Conservation (phyloP, 2,329 filamentous ascomycete species). For the Cladorrhinum sp. region DNA sequence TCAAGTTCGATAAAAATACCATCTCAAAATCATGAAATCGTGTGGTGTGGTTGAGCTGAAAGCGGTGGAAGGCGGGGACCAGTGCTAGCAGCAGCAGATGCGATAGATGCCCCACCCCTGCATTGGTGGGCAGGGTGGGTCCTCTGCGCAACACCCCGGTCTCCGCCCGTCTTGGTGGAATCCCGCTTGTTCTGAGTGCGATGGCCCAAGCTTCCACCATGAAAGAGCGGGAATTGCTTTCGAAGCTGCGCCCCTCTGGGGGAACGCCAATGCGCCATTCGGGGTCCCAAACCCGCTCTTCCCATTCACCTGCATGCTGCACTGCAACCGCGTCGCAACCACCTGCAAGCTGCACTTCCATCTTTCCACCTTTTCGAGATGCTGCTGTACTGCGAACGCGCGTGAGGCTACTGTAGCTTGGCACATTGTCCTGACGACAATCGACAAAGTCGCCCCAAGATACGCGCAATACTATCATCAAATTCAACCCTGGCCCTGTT, state of each 20-base stretch:
- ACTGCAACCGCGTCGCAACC: neutral
- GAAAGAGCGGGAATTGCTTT: slow-evolving; percentile 8
- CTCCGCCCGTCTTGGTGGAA: slow-evolving; percentile 9
- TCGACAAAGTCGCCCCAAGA: too few relatives aligned
- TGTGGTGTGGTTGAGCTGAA: neutral
- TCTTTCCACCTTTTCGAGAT: neutral
- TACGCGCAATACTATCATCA: neutral
- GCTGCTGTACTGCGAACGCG: too few relatives aligned
- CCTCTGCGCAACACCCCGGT: slow-evolving; percentile 2
- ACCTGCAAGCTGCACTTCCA: neutral
- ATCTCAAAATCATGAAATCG: neutral
- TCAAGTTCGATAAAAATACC: too few relatives aligned
- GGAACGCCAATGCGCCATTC: slow-evolving; percentile 8
- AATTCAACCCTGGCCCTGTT: neutral
- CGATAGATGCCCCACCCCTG: neutral
- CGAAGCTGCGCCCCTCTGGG: slow-evolving; percentile 9
- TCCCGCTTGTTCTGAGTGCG: slow-evolving; percentile 7
- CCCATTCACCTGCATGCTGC: slow-evolving; percentile 4
- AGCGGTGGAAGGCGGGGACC: neutral
- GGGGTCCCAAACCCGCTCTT: neutral
- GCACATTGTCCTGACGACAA: too few relatives aligned
- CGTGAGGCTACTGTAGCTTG: too few relatives aligned
- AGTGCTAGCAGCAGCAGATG: neutral
- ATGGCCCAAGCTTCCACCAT: neutral
- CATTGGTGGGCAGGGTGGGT: neutral